These are phyloP conservation scores for Myxozyma monticola DNA, from an alignment of 805 yeast species.

Conservation along the genomic window DNA sequence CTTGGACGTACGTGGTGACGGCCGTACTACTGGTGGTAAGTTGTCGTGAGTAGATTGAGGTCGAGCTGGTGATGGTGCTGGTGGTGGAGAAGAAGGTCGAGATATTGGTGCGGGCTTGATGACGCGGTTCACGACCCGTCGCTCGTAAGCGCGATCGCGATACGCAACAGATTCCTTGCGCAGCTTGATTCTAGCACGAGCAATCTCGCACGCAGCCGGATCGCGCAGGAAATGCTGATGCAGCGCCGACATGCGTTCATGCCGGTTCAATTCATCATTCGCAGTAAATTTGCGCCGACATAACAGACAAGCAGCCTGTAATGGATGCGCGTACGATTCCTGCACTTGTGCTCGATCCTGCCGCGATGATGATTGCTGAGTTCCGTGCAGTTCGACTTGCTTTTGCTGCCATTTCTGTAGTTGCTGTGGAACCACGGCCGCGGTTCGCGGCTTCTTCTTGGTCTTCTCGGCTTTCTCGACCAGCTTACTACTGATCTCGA, in stretches of 20 bases:
- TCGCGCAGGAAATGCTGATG: constrained; percentile 14
- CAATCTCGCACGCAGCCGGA: constrained; percentile 5
- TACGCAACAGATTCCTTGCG: constrained; percentile 1
- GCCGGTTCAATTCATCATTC: constrained; percentile 22
- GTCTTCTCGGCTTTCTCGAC: constrained; percentile 11
- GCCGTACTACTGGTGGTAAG: neutral
- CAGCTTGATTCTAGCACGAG: constrained; percentile 5
- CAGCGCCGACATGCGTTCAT: constrained; percentile 25
- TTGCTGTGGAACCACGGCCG: constrained; percentile 1
- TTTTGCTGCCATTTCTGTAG: constrained; percentile 28
- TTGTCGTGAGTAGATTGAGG: no score
- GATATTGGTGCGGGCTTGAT: no score
- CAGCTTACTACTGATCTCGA: neutral
- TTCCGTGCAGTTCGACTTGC: constrained; percentile 27
- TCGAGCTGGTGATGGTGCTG: neutral
- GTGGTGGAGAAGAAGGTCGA: no score
- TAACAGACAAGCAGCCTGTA: constrained; percentile 21
- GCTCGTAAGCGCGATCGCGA: constrained; percentile 28
- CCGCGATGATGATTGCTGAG: neutral
- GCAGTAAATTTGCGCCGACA: constrained; percentile 26
- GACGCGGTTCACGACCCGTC: constrained; percentile 17
- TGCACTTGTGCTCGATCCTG: constrained; percentile 4
- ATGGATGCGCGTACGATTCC: constrained; percentile 26
- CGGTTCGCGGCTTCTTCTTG: neutral
- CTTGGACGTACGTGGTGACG: neutral